Percentiles rank a stretch among this genome's conserved stretches.
Conservation (phyloP, 2,329 filamentous ascomycete genomes). For the Zalaria obscura region DNA sequence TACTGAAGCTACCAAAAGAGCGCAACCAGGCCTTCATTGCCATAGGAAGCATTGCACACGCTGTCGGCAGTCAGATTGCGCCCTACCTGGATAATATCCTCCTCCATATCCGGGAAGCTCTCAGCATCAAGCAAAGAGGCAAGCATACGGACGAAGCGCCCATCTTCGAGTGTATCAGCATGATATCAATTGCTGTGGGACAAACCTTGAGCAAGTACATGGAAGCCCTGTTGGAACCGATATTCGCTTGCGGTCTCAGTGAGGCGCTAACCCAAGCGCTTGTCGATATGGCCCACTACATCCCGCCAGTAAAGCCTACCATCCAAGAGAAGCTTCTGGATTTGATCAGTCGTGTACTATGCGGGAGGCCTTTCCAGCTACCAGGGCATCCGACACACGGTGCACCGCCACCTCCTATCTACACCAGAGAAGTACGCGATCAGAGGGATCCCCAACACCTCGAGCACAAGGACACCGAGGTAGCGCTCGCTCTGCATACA, state of each 20-base stretch:
- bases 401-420: slow-evolving; percentile 66
- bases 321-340: slow-evolving; percentile 92
- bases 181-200: slow-evolving; percentile 85
- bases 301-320: slow-evolving; percentile 79
- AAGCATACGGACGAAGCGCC: slow-evolving; percentile 51
- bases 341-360: slow-evolving; percentile 87
- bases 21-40: slow-evolving; percentile 88
- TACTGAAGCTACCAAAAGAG: slow-evolving; percentile 91
- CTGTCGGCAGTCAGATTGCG: slow-evolving; percentile 86
- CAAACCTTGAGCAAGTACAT: slow-evolving; percentile 98
- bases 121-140: slow-evolving; percentile 62
- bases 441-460: slow-evolving; percentile 71
- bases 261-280: slow-evolving; percentile 88
- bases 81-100: slow-evolving; percentile 91
- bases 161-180: slow-evolving; percentile 95
- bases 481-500: slow-evolving; percentile 86
- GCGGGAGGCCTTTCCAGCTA: slow-evolving; percentile 81
- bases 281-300: slow-evolving; percentile 98
- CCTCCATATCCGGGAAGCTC: slow-evolving; percentile 81
- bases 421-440: slow-evolving; percentile 53
- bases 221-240: slow-evolving; percentile 85
- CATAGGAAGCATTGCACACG: slow-evolving; percentile 91
- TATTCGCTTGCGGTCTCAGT: slow-evolving; percentile 91
- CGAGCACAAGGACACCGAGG: slow-evolving; percentile 67
- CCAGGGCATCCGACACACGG: slow-evolving; percentile 82